These are phyloP conservation scores for Colletotrichum tropicicola DNA, from an alignment of 2,329 filamentous ascomycete genomes.

Conservation along the genomic window DNA sequence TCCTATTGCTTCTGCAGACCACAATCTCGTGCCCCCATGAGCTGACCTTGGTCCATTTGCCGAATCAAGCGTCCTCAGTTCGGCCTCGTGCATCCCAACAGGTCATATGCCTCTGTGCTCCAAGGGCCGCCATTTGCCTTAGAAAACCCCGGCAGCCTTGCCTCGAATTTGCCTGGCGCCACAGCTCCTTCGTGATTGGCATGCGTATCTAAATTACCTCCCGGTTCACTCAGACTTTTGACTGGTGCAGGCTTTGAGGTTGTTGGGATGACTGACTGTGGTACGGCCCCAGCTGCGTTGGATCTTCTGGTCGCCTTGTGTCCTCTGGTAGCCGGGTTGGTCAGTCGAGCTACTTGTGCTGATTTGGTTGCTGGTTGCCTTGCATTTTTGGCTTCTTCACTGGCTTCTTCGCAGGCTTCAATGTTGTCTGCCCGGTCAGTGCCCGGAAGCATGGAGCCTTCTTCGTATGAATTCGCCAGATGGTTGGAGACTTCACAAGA, in stretches of 20 bases:
- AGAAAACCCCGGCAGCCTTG: slow-evolving; percentile 52
- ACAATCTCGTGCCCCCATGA: background rate
- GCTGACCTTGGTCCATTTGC: background rate
- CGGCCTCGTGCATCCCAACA: slow-evolving; percentile 70
- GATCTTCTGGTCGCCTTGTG: slow-evolving; percentile 61
- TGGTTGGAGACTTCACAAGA: background rate
- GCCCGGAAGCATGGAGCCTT: background rate
- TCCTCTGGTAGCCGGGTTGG: slow-evolving; percentile 61
- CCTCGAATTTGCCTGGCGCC: background rate
- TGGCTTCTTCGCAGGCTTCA: background rate
- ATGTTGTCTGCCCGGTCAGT: background rate
- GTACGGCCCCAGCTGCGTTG: slow-evolving; percentile 58
- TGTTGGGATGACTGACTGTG: slow-evolving; percentile 49
- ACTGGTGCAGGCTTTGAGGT: background rate
- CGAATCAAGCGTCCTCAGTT: slow-evolving; percentile 28
- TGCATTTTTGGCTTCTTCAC: background rate
- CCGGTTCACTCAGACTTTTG: background rate
- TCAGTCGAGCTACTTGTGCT: background rate
- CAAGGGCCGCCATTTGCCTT: slow-evolving; percentile 69
- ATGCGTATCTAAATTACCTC: background rate
- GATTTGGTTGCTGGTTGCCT: background rate
- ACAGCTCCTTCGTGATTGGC: background rate
- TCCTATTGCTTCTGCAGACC: background rate
- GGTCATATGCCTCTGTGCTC: slow-evolving; percentile 74
- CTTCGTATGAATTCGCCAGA: background rate